These are phyloP conservation scores for Dendrocalamus latiflorus DNA, from an alignment of 202 grass and related monocot species.

Conservation along the genomic window DNA sequence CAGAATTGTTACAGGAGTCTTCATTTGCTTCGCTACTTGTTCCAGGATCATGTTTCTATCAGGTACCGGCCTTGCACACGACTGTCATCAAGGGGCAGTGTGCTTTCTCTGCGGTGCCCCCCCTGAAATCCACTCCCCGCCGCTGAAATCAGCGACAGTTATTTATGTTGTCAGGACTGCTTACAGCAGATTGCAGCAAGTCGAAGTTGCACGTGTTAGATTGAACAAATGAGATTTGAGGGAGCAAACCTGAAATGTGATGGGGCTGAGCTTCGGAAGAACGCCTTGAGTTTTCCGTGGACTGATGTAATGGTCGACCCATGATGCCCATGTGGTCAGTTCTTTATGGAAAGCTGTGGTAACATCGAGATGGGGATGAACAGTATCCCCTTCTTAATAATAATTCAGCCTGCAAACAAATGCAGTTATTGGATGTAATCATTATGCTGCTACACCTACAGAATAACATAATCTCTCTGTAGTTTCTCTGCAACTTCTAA, in stretches of 20 bases:
- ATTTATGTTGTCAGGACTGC: neutral
- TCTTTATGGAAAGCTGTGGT: constrained; percentile 62
- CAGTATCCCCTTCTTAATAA: constrained; percentile 62
- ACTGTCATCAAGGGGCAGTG: constrained; percentile 44
- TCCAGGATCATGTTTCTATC: constrained; percentile 58
- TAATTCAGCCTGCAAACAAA: constrained; percentile 60
- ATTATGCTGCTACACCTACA: neutral
- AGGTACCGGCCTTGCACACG: constrained; percentile 25
- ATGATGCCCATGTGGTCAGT: constrained; percentile 75
- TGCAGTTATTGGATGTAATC: constrained; percentile 9
- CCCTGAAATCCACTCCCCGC: constrained; percentile 86
- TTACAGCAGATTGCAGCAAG: neutral
- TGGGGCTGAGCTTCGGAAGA: constrained; percentile 83
- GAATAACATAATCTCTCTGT: neutral
- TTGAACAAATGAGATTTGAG: neutral
- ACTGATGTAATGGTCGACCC: too few species aligned
- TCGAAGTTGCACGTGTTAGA: neutral
- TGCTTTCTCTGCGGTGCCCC: constrained; percentile 81
- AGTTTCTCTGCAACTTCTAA: neutral
- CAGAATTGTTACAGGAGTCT: constrained; percentile 60
- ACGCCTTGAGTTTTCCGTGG: constrained; percentile 52
- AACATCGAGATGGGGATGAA: constrained; percentile 53
- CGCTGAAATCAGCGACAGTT: constrained; percentile 35
- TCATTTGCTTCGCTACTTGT: constrained; percentile 58
- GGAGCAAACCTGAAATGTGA: constrained; percentile 75